Base-by-base conservation (phyloP, 768 basidiomycete species). In the Trametes punicea region DNA sequence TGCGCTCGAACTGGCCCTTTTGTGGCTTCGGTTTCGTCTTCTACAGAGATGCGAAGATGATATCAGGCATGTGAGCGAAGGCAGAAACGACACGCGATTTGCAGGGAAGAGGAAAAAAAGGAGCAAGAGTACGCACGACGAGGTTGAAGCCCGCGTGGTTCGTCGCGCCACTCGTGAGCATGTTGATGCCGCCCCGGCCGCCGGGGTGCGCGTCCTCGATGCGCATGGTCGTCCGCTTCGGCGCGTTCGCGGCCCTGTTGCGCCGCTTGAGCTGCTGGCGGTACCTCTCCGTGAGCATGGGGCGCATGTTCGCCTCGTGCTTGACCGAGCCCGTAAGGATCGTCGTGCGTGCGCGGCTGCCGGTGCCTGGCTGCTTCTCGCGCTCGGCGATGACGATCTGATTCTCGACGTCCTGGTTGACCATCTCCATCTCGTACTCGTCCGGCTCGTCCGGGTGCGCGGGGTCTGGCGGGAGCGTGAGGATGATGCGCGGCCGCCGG, bases 341-440 rank as follows among this genome's bases (percentile, higher is more conserved):
- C 4, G 87, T 90, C 48, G 86, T 88, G 30, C 88, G 80, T 9
- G 88, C 85, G 9, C 88, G 80, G 2, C 72, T 51, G 59, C 74
- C 69, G 30, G 76, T 69, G 27, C 75, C 70, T 33, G 78, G 67
- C 48, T 76, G 87, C 65, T 90, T 92, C 21, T 86, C 85, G 49
- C 86, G 82, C 70, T 93, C 90, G 0, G 90, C 90, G 31, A 93
- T 81, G 26, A 93, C 89, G 54, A 90, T 80, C 70, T 93, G 87
- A 72, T 93, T 94, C 63, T 90, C 88, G 8, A 91, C 87, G 29
- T 81, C 71, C 59, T 91, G 87, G 59, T 91, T 88, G 39, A 93
- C 84, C 82, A 96, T 91, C 39, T 91, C 87, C 30, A 98, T 77
- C 63, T 93, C 90, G 73, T 93, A 98, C 69, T 84, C 81, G 64